These are phyloP conservation scores for Colletotrichum sp. DNA, from an alignment of 2,329 filamentous ascomycete species.

Conservation along the genomic window DNA sequence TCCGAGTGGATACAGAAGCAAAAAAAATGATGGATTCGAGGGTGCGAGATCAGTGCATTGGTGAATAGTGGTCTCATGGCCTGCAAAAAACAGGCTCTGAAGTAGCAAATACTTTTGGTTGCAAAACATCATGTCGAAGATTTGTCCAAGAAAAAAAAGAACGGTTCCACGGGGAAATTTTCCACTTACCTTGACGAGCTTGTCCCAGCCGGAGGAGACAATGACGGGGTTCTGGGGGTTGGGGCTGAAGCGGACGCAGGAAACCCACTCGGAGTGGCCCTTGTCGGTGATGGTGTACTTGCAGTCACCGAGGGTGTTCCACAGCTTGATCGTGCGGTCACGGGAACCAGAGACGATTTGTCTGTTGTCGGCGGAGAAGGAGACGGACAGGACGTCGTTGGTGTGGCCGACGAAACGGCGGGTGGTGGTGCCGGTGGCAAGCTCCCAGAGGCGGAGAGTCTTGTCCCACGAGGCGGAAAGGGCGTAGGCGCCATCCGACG, in stretches of 20 bases:
- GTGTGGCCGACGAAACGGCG: conserved; percentile 98
- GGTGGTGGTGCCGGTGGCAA: conserved; percentile 95
- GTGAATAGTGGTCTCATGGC: conserved; percentile 99
- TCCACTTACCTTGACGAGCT: conserved; percentile 96
- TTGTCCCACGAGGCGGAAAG: conserved; percentile 99
- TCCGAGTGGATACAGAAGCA: background rate
- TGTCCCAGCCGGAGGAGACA: conserved; percentile 98
- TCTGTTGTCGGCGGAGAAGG: conserved; percentile 99
- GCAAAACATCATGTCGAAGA: conserved; percentile 86
- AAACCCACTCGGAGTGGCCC: conserved; percentile 99
- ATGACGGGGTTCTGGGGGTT: conserved; percentile 99
- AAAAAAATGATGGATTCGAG: background rate
- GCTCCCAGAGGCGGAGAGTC: conserved; percentile 99
- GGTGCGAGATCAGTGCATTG: conserved; percentile 74
- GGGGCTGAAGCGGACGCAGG: conserved; percentile 98
- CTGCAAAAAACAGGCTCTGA: conserved; percentile 83
- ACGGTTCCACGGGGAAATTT: conserved; percentile 28
- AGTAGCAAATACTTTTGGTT: conserved; percentile 99
- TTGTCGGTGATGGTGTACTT: conserved; percentile 99
- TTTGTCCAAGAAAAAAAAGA: background rate
- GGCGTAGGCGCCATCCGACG: conserved; percentile 98
- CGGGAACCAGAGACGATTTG: conserved; percentile 99
- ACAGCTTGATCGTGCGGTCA: conserved; percentile 99
- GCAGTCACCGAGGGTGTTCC: conserved; percentile 99
- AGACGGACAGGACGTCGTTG: conserved; percentile 99